phyloP scores from a whole-genome alignment of 805 yeast genomes.

The Cyberlindnera petersonii region DNA sequence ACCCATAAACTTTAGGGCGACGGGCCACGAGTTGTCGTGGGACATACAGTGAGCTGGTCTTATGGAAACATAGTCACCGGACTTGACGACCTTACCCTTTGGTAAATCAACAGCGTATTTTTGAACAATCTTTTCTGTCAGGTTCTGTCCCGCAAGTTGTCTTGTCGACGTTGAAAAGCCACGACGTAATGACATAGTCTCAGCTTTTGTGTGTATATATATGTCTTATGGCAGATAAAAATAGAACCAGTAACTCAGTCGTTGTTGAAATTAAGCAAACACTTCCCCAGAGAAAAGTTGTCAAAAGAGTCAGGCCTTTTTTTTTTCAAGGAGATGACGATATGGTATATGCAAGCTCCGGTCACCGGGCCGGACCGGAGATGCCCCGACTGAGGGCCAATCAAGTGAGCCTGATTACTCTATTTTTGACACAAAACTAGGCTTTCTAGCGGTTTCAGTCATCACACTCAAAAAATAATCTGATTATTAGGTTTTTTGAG shows the following conservation, averaged over 20 bases:
- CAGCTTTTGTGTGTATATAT: neutral
- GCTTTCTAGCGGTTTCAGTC: too few species aligned
- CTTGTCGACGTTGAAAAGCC: slow-evolving; percentile 22
- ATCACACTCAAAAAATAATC: too few species aligned
- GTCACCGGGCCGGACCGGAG: slow-evolving; percentile 15
- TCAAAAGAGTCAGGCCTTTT: slow-evolving; percentile 1
- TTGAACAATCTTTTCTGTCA: slow-evolving; percentile 95
- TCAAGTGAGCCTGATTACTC: slow-evolving; percentile 10
- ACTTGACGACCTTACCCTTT: slow-evolving; percentile 65
- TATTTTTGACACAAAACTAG: too few species aligned
- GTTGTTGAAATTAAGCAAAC: too few species aligned
- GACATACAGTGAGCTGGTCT: slow-evolving; percentile 98
- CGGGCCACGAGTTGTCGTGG: slow-evolving; percentile 99
- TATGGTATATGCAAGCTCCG: slow-evolving; percentile 7
- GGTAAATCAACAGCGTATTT: slow-evolving; percentile 85
- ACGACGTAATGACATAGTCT: slow-evolving; percentile 12
- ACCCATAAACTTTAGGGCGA: slow-evolving; percentile 93
- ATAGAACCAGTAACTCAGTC: too few species aligned
- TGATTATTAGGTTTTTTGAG: neutral
- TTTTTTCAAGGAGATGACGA: neutral
- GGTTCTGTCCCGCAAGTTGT: slow-evolving; percentile 51
- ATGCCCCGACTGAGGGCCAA: slow-evolving; percentile 5
- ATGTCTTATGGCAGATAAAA: too few species aligned
- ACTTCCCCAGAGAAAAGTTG: neutral
- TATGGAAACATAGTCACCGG: slow-evolving; percentile 95